phyloP scores from a whole-genome alignment of 257 asterid genomes.

The Scutellaria baicalensis region DNA sequence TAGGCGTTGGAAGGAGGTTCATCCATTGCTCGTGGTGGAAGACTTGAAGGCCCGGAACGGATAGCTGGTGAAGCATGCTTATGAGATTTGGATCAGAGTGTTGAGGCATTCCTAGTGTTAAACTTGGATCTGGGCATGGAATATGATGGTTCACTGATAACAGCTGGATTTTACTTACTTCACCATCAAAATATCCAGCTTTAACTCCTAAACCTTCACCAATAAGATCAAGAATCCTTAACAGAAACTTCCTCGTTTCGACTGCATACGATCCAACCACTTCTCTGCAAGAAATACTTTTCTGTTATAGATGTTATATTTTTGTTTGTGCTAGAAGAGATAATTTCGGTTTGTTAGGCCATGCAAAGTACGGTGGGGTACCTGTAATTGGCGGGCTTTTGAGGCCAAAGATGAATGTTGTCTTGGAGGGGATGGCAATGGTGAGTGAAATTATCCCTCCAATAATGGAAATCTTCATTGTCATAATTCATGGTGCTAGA shows the following conservation, averaged over 20 bases:
- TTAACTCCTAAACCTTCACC: conserved; percentile 48
- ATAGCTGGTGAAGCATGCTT: conserved; percentile 49
- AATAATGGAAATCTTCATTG: conserved; percentile 38
- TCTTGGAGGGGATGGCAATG: conserved; percentile 50
- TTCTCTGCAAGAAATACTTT: conserved; percentile 20
- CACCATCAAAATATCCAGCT: conserved; percentile 30
- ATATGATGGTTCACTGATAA: conserved; percentile 59
- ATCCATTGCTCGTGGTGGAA: conserved; percentile 45
- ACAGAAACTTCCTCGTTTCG: conserved; percentile 30
- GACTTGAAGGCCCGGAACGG: conserved; percentile 42
- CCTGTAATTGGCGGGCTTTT: conserved; percentile 47
- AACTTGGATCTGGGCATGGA: conserved; percentile 68
- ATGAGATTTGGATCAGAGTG: conserved; percentile 67
- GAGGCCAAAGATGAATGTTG: conserved; percentile 42
- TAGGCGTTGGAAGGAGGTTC: conserved; percentile 35
- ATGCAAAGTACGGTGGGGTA: not conserved
- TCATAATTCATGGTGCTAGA: conserved; percentile 48
- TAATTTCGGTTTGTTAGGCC: too few species aligned
- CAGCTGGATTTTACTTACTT: conserved; percentile 31
- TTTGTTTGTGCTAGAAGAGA: too few species aligned
- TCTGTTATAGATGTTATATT: not conserved
- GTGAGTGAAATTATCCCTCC: conserved; percentile 67
- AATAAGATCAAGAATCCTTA: conserved; percentile 37
- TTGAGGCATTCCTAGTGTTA: conserved; percentile 56
- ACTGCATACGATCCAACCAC: conserved; percentile 36